Evolutionary conservation across 176 grass and related monocot species (phyloP).

Genomic region (Aechmea fasciata): DNA sequence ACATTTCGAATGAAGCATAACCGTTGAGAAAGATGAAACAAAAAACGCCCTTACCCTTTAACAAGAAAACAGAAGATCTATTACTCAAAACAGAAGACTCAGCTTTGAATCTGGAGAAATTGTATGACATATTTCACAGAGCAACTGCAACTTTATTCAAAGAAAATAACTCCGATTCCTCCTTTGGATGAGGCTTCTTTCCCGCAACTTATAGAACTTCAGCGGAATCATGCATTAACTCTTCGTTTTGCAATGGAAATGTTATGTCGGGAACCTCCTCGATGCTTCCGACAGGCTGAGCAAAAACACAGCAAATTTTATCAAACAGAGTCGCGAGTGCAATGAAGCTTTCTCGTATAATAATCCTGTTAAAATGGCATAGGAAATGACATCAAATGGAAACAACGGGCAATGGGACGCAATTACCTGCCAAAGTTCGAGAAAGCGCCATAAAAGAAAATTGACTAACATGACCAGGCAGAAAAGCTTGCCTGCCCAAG

Average conservation of each 20-base stretch:
- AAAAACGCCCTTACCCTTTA: no score
- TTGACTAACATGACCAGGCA: constrained; percentile 81
- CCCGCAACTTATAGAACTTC: not conserved
- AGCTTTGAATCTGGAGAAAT: no score
- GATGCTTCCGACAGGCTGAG: constrained; percentile 59
- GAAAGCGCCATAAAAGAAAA: constrained; percentile 57
- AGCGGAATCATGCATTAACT: constrained; percentile 7
- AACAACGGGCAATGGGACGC: constrained; percentile 1
- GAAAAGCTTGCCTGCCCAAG: constrained; percentile 81
- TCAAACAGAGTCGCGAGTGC: not conserved
- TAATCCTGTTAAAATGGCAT: not conserved
- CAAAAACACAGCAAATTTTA: not conserved
- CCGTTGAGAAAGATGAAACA: no score
- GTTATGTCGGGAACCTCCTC: constrained; percentile 74
- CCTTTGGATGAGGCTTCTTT: no score
- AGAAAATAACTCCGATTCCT: no score
- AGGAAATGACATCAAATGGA: not conserved
- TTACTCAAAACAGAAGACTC: no score
- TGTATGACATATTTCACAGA: no score
- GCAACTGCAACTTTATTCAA: no score
- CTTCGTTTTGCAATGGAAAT: constrained; percentile 23
- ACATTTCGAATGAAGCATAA: no score
- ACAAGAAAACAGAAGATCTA: no score
- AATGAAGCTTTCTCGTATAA: constrained; percentile 4
- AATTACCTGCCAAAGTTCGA: constrained; percentile 70